Conservation (phyloP, 140 eudicot genomes). For the Bidens hawaiensis region DNA sequence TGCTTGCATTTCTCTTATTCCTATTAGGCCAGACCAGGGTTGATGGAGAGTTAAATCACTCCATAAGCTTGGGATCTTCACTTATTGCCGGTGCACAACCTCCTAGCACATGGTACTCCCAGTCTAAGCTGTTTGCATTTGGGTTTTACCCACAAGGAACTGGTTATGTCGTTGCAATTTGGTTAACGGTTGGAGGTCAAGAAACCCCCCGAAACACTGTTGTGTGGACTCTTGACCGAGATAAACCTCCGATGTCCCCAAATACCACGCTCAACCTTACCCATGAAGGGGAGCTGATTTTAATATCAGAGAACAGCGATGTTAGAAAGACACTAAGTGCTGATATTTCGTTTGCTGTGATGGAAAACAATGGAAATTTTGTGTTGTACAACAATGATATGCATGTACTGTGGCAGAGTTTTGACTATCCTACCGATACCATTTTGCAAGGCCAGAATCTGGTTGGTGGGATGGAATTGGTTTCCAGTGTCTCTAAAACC, state of each 20-base stretch:
- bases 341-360: slow-evolving; percentile 16
- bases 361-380: slow-evolving; percentile 36
- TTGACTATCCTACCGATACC: slow-evolving; percentile 35
- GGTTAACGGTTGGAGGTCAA: slow-evolving; percentile 3
- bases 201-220: neutral
- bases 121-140: slow-evolving; percentile 22
- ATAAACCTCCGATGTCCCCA: slow-evolving; percentile 18
- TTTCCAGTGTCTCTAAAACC: slow-evolving; percentile 27
- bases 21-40: neutral
- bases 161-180: slow-evolving; percentile 32
- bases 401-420: slow-evolving; percentile 34
- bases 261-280: slow-evolving; percentile 19
- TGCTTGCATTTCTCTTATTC: slow-evolving; percentile 12
- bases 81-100: slow-evolving; percentile 26
- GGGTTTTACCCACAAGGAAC: slow-evolving; percentile 29
- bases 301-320: slow-evolving; percentile 2
- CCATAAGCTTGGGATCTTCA: slow-evolving; percentile 13
- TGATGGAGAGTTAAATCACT: slow-evolving; percentile 8
- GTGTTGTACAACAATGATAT: slow-evolving; percentile 6
- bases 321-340: slow-evolving; percentile 8
- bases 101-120: slow-evolving; percentile 20
- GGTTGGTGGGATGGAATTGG: slow-evolving; percentile 1
- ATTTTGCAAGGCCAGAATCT: slow-evolving; percentile 32
- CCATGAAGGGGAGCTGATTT: slow-evolving; percentile 14
- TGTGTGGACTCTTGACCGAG: slow-evolving; percentile 33